phyloP scores from a whole-genome alignment of 2,329 filamentous ascomycete species.

The Cladosporium phlei region DNA sequence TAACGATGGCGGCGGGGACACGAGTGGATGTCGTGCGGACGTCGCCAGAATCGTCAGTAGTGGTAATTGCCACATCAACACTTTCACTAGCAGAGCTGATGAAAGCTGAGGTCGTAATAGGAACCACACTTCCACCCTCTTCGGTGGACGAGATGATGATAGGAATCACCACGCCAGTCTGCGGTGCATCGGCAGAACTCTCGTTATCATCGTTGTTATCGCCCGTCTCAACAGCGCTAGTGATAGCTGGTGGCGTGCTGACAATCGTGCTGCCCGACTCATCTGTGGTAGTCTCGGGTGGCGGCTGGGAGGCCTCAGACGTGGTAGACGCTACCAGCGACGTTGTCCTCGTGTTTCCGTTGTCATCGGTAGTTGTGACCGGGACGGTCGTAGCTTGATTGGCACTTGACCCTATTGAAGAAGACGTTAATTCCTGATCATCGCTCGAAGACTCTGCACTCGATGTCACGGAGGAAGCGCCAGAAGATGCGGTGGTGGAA shows the following conservation, averaged over 20 bases:
- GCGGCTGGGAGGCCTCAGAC: constrained; percentile 17
- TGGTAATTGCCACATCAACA: constrained; percentile 27
- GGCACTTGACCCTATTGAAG: constrained; percentile 10
- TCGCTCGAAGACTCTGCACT: constrained; percentile 8
- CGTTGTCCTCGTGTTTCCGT: constrained; percentile 20
- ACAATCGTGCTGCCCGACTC: constrained; percentile 17
- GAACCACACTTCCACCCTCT: constrained; percentile 33
- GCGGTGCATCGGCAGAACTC: not conserved
- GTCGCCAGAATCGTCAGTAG: constrained; percentile 31
- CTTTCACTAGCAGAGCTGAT: constrained; percentile 29
- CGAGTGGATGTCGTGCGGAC: constrained; percentile 35
- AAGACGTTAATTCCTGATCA: constrained; percentile 14
- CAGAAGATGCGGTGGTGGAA: constrained; percentile 12
- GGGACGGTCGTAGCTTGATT: constrained; percentile 19
- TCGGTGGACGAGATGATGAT: constrained; percentile 37
- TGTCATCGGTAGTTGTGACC: constrained; percentile 24
- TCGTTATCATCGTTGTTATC: not conserved
- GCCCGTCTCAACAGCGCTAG: constrained; percentile 18
- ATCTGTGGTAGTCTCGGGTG: constrained; percentile 19
- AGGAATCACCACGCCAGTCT: constrained; percentile 37
- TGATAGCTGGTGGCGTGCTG: constrained; percentile 19
- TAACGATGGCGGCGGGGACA: constrained; percentile 35
- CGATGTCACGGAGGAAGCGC: constrained; percentile 14
- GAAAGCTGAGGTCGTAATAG: constrained; percentile 37
- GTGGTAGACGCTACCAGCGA: constrained; percentile 21